Evolutionary conservation across 352 stramenopile genomes (phyloP).

Genomic region (Phytophthora macrochlamydospora): DNA sequence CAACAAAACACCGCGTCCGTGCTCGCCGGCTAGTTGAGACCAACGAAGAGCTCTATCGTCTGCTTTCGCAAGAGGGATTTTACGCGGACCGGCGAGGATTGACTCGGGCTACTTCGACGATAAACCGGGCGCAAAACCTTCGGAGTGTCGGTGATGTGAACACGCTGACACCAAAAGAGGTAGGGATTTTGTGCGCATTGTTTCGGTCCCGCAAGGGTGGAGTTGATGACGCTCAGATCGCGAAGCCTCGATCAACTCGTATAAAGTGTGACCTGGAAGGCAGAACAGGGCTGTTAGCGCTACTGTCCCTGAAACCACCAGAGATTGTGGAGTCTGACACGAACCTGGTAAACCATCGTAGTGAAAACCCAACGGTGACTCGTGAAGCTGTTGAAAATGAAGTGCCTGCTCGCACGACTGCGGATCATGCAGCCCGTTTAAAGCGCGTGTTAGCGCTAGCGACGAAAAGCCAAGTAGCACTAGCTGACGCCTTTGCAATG

Average conservation of each 20-base stretch:
- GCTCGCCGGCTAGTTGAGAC: constrained; percentile 74
- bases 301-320: constrained; percentile 51
- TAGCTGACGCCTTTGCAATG: constrained; percentile 44
- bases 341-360: too few species aligned
- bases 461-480: constrained; percentile 32
- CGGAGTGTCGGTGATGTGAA: constrained; percentile 41
- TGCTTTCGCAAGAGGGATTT: constrained; percentile 71
- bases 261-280: constrained; percentile 64
- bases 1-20: constrained; percentile 69
- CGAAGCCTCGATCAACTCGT: constrained; percentile 25
- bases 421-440: constrained; percentile 36
- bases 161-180: constrained; percentile 61
- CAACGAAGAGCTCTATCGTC: constrained; percentile 68
- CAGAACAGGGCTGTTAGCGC: constrained; percentile 48
- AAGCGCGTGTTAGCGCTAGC: constrained; percentile 41
- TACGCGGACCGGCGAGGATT: constrained; percentile 32
- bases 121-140: constrained; percentile 20
- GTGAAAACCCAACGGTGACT: neutral
- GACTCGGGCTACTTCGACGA: constrained; percentile 13
- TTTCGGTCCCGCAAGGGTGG: constrained; percentile 41
- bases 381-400: constrained; percentile 3
- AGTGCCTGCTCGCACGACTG: neutral
- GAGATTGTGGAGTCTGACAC: neutral
- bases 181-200: constrained; percentile 67
- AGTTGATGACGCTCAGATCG: constrained; percentile 1